Conservation (phyloP, 2,329 filamentous ascomycete species). For the Microdochium nivale region DNA sequence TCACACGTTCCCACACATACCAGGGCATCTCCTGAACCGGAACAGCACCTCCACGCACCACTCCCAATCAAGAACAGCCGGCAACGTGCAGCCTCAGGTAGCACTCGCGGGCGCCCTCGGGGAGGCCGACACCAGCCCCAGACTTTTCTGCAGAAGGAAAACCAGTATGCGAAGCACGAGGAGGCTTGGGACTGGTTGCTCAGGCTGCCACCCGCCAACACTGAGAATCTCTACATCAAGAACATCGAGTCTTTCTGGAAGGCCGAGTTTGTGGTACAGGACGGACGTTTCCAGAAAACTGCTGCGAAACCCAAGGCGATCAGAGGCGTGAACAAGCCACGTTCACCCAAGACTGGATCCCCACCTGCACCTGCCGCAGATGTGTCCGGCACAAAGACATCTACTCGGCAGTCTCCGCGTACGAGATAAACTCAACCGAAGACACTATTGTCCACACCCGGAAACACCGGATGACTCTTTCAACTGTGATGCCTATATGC, state of each 20-base stretch:
- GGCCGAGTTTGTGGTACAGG: neutral
- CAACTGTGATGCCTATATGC: too few relatives aligned
- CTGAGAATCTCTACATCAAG: neutral
- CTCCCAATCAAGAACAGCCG: neutral
- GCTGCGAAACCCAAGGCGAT: neutral
- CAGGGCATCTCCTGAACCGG: too few relatives aligned
- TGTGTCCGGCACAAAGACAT: neutral
- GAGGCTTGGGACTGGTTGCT: neutral
- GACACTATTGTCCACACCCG: neutral
- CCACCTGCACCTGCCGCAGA: neutral
- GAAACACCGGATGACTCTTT: neutral
- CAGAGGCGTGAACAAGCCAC: neutral
- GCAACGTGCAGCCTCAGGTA: neutral
- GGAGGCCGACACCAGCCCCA: neutral
- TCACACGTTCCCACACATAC: too few relatives aligned
- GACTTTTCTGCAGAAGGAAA: constrained; percentile 1
- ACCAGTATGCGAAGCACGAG: neutral
- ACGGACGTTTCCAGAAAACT: neutral
- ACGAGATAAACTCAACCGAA: neutral
- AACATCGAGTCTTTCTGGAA: neutral
- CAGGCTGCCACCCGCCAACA: neutral
- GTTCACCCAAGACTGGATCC: neutral
- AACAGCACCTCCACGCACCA: neutral
- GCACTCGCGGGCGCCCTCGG: neutral
- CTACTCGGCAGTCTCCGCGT: neutral